phyloP scores from a whole-genome alignment of 176 grass and related monocot species.

The Zoysia pacifica region DNA sequence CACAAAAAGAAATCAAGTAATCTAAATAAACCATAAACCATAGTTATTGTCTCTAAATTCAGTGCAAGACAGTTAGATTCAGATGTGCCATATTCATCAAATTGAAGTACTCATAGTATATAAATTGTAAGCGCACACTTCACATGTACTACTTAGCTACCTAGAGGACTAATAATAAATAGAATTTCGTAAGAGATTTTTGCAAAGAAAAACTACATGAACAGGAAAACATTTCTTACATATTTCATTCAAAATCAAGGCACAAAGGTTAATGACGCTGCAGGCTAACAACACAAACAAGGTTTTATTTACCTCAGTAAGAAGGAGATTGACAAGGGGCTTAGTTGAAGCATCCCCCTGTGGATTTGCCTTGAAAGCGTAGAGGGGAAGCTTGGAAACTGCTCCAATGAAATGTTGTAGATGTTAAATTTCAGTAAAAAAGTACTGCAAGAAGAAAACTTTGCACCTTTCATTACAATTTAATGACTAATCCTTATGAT shows the following conservation, averaged over 20 bases:
- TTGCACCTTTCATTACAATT: neutral
- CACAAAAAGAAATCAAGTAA: neutral
- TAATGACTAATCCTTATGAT: neutral
- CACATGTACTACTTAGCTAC: slow-evolving; percentile 11
- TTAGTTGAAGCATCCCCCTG: slow-evolving; percentile 40
- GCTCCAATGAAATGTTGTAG: slow-evolving; percentile 32
- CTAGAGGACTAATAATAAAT: neutral
- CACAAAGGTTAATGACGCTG: neutral
- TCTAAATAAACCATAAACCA: neutral
- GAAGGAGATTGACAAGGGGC: slow-evolving; percentile 75
- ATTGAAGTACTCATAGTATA: neutral
- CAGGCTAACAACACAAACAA: neutral
- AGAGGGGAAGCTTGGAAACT: slow-evolving; percentile 87
- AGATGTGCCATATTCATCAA: neutral
- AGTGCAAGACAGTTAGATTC: neutral
- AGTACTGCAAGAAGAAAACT: neutral
- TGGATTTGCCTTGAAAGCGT: slow-evolving; percentile 56
- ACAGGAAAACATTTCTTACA: neutral
- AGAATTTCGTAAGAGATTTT: neutral
- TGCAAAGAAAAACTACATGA: neutral
- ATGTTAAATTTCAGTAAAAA: slow-evolving; percentile 5
- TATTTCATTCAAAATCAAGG: neutral
- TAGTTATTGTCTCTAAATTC: neutral
- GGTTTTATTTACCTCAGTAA: slow-evolving; percentile 68
- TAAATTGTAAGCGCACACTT: neutral